phyloP scores from a whole-genome alignment of 768 basidiomycete species.

The Serendipita sp. region DNA sequence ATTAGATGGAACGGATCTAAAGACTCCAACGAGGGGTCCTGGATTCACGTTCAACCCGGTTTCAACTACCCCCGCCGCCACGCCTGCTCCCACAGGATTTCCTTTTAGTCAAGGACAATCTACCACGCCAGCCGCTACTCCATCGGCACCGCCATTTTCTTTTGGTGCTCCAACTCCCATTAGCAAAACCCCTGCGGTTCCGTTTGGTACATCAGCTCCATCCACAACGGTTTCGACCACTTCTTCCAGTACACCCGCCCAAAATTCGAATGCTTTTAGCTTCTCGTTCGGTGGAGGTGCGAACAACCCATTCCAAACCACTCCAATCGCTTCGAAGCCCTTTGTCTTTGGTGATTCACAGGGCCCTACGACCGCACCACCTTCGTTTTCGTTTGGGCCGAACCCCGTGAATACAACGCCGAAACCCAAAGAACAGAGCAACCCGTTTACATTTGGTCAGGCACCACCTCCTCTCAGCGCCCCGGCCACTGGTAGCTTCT shows the following conservation, averaged over 20 bases:
- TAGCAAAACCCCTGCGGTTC: not conserved
- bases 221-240: not conserved
- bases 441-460: not conserved
- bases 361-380: not conserved
- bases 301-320: not conserved
- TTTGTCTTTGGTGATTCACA: not conserved
- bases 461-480: not conserved
- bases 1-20: not conserved
- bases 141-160: not conserved
- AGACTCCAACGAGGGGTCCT: not conserved
- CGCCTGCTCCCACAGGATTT: not conserved
- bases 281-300: not conserved
- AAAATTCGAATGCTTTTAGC: not conserved
- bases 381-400: not conserved
- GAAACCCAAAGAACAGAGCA: not conserved
- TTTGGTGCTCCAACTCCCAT: not conserved
- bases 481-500: not conserved
- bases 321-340: not conserved
- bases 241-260: not conserved
- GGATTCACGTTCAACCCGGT: not conserved
- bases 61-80: not conserved
- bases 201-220: not conserved
- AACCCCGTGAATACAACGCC: not conserved
- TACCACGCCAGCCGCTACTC: not conserved
- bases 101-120: not conserved